Evolutionary conservation across 106 monocot genomes (phyloP).

Genomic region (Platanthera zijinensis): DNA sequence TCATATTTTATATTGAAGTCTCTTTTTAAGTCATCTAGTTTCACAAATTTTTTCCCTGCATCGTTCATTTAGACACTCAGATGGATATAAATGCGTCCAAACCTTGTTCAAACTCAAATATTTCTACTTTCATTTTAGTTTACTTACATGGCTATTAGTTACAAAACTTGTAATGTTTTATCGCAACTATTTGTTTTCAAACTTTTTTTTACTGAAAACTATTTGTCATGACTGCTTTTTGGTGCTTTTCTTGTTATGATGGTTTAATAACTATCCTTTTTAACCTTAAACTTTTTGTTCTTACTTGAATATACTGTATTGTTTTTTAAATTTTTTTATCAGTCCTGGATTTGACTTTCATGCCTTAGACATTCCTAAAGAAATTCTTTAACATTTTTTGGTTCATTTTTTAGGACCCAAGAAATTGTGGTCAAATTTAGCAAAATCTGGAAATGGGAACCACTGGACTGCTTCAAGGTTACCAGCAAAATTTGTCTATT

Average conservation of each 20-base stretch:
- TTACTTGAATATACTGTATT: neutral
- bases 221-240: neutral
- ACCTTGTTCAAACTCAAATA: no score
- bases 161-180: neutral
- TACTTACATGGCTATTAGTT: neutral
- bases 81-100: neutral
- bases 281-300: neutral
- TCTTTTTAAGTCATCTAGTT: neutral
- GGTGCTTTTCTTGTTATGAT: neutral
- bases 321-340: neutral
- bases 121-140: neutral
- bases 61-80: neutral
- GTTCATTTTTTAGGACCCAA: neutral
- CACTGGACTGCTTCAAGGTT: conserved; percentile 10
- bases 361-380: neutral
- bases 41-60: neutral
- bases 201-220: neutral
- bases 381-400: neutral
- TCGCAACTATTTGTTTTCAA: no score
- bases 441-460: conserved; percentile 20
- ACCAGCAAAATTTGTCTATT: neutral
- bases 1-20: neutral
- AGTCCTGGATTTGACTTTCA: neutral
- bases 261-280: neutral
- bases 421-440: neutral